These are phyloP conservation scores for Umbilicus rupestris DNA, from an alignment of 164 flowering plant species.

Conservation along the genomic window DNA sequence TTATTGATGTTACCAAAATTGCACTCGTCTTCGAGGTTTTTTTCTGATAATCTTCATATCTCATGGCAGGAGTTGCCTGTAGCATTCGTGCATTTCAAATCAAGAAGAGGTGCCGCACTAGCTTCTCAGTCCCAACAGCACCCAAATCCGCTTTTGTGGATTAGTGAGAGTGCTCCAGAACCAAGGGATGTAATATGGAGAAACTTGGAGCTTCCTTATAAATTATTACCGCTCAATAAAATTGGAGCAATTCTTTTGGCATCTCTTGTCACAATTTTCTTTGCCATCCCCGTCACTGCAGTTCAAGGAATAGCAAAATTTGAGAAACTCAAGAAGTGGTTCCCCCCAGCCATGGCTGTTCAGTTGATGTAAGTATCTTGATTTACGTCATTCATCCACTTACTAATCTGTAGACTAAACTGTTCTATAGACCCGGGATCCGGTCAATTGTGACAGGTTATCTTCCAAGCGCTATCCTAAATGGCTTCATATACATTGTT, in stretches of 20 bases:
- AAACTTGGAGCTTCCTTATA: conserved; percentile 44
- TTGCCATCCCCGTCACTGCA: conserved; percentile 78
- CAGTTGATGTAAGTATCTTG: conserved; percentile 52
- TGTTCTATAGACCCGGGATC: conserved; percentile 63
- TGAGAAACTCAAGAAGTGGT: conserved; percentile 75
- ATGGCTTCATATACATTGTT: conserved; percentile 58
- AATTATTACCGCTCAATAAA: conserved; percentile 35
- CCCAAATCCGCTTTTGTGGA: conserved; percentile 66
- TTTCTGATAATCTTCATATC: not conserved
- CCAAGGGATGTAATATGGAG: conserved; percentile 84
- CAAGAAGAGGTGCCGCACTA: conserved; percentile 61
- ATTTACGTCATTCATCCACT: not conserved
- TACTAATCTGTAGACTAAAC: not conserved
- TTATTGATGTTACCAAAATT: not conserved
- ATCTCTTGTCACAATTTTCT: conserved; percentile 65
- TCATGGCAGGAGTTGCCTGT: conserved; percentile 67
- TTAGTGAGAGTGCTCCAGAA: conserved; percentile 80
- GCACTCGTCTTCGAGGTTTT: not conserved
- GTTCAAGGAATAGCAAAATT: conserved; percentile 87
- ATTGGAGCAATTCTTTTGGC: conserved; percentile 45
- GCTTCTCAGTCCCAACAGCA: conserved; percentile 80
- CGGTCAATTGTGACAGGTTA: conserved; percentile 76
- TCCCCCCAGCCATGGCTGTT: conserved; percentile 80
- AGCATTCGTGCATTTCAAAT: conserved; percentile 79
- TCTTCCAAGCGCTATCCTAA: conserved; percentile 79